Conservation (phyloP, 257 asterid species). For the Galeopsis tetrahit region DNA sequence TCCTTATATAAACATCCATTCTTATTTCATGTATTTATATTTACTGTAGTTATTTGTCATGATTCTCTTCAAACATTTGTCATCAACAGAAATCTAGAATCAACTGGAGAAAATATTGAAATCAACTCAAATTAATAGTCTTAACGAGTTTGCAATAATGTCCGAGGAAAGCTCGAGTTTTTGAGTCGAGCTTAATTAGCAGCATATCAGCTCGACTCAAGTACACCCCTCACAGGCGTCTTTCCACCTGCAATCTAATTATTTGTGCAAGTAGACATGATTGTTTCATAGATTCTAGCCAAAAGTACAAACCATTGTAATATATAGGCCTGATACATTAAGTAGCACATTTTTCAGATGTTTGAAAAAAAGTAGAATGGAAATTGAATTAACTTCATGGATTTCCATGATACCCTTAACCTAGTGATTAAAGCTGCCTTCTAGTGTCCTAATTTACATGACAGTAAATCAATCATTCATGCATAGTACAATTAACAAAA, state of each 20-base stretch:
- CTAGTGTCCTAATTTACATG: slow-evolving; percentile 41
- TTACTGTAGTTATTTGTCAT: neutral
- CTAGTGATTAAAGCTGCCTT: slow-evolving; percentile 33
- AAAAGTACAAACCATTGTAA: slow-evolving; percentile 23
- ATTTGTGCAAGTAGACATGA: neutral
- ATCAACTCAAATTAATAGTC: too few relatives aligned
- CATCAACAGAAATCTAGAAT: too few relatives aligned
- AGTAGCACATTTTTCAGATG: slow-evolving; percentile 27
- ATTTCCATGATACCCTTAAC: slow-evolving; percentile 6
- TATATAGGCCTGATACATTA: slow-evolving; percentile 26
- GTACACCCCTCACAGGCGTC: neutral
- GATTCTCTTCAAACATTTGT: neutral
- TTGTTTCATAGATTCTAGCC: neutral
- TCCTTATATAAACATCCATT: neutral
- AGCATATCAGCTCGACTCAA: neutral
- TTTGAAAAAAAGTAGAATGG: slow-evolving; percentile 26
- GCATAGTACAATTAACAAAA: slow-evolving; percentile 39
- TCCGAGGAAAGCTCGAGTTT: neutral
- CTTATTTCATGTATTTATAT: slow-evolving; percentile 13
- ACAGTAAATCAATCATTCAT: slow-evolving; percentile 33
- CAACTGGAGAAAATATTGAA: too few relatives aligned
- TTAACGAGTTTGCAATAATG: neutral
- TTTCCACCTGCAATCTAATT: neutral
- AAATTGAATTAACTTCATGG: slow-evolving; percentile 24
- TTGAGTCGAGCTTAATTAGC: neutral